Evolutionary conservation across 116 monocot genomes (phyloP), one percentile per base, ranked within the genome.

Genomic region (Dioscorea cayenensis): DNA sequence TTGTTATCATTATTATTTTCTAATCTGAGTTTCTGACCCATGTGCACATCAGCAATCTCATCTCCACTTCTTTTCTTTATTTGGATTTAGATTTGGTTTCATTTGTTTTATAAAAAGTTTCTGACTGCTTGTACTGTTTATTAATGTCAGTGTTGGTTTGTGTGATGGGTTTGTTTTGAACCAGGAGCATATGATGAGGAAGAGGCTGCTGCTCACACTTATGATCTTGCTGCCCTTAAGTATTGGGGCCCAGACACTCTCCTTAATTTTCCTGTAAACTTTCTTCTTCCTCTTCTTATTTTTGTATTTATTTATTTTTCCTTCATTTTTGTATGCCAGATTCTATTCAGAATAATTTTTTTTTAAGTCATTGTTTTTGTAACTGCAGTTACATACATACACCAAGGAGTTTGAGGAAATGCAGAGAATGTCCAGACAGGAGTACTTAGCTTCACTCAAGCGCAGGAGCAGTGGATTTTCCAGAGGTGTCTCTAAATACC

Each of bases 181-280:
- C 8, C 69, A 94, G 94, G 94, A 22, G 94, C 88, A 1, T 90
- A 88, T 66, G 86, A 90, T 68, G 79, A 84, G 52, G 94, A 94
- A 63, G 86, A 84, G 68, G 73, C 85, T 16, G 94, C 94, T 18
- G 94, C 94, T 13, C 87, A 66, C 32, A 78, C 90, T 0, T 90
- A 94, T 59, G 94, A 94, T 76, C 85, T 90, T n/a, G 94, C 90
- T 28, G 88, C 94, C 14, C 78, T 94, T n/a, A 90, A 94, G 35
- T 87, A 85, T 72, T 87, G 90, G 94, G 90, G 90, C 21, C 68
- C 75, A 10, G 66, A 79, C 0, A 72, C 94, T 17, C 25, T 79
- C 35, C 85, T 88, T 1, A 94, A 94, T 67, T 94, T 90, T 65
- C 94, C 94, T 19, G 94, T 94, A 79, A 76, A 55, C 36, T 36